A percentile compares a stretch with the other conserved stretches of the same genome.
These are phyloP conservation scores for Phytophthora palmivora DNA, from an alignment of 352 stramenopile species.

Conservation along the genomic window DNA sequence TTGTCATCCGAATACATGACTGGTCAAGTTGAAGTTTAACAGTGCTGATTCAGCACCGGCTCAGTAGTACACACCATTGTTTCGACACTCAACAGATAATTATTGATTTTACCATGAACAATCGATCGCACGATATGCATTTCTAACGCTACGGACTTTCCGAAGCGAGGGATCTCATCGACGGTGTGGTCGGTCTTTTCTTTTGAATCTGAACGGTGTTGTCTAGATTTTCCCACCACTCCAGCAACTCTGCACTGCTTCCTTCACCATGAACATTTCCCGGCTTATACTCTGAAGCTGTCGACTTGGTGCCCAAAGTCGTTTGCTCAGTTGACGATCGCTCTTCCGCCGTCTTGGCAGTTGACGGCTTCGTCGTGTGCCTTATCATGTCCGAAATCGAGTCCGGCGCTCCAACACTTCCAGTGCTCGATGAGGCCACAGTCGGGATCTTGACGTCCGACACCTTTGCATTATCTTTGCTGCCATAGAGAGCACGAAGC, in stretches of 20 bases:
- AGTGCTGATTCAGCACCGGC: too few relatives aligned
- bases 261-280: slow-evolving; percentile 38
- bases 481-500: slow-evolving; percentile 71
- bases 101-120: too few relatives aligned
- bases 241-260: slow-evolving; percentile 18
- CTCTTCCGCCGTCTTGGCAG: slow-evolving; percentile 9
- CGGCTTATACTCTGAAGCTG: slow-evolving; percentile 32
- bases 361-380: slow-evolving; percentile 15
- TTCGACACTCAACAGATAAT: slow-evolving; percentile 19
- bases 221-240: slow-evolving; percentile 41
- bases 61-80: too few relatives aligned
- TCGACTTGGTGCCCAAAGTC: background rate
- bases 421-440: slow-evolving; percentile 22
- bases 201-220: slow-evolving; percentile 33
- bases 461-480: slow-evolving; percentile 35
- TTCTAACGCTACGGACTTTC: background rate
- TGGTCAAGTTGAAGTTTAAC: slow-evolving; percentile 1
- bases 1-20: background rate
- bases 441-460: slow-evolving; percentile 44
- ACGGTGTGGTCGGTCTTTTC: slow-evolving; percentile 3
- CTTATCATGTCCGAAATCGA: slow-evolving; percentile 32
- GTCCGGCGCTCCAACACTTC: slow-evolving; percentile 15
- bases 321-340: slow-evolving; percentile 13
- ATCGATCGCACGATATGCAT: slow-evolving; percentile 1
- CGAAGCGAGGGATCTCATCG: slow-evolving; percentile 5